A percentile compares a stretch with the other conserved stretches of the same genome.
Evolutionary conservation across 352 stramenopile species (phyloP).

Genomic region (Pythium rishiriense): DNA sequence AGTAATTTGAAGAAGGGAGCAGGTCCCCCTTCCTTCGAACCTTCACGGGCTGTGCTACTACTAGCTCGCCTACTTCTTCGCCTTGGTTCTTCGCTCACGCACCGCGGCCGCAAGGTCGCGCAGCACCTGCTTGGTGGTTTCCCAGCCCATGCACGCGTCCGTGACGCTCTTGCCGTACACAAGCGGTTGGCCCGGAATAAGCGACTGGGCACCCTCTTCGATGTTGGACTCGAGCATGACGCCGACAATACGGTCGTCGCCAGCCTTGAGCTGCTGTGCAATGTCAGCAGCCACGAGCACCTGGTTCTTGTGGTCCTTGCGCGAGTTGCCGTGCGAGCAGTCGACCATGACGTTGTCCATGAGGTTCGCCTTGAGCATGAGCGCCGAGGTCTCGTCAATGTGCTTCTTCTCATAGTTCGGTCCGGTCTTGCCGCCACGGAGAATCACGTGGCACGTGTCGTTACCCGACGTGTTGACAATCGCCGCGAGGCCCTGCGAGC

Average conservation of each 20-base stretch:
- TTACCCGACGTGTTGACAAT: slow-evolving; percentile 90
- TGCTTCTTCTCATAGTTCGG: slow-evolving; percentile 86
- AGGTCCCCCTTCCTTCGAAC: no score
- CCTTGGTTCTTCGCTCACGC: slow-evolving; percentile 65
- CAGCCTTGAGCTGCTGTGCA: slow-evolving; percentile 62
- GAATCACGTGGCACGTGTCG: slow-evolving; percentile 87
- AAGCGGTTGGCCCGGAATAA: slow-evolving; percentile 73
- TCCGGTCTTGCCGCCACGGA: slow-evolving; percentile 82
- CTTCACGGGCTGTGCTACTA: no score
- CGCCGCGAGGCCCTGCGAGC: slow-evolving; percentile 79
- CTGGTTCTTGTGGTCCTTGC: slow-evolving; percentile 90
- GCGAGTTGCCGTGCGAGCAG: slow-evolving; percentile 90
- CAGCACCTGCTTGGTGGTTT: slow-evolving; percentile 73
- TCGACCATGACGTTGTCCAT: slow-evolving; percentile 89
- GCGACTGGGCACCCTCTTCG: slow-evolving; percentile 74
- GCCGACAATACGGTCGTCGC: slow-evolving; percentile 79
- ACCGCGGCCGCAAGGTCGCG: slow-evolving; percentile 74
- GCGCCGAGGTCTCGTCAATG: slow-evolving; percentile 73
- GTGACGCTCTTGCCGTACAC: slow-evolving; percentile 91
- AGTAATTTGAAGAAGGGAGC: no score
- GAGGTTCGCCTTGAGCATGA: slow-evolving; percentile 86
- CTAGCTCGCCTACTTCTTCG: slow-evolving; percentile 33
- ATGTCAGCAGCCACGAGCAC: slow-evolving; percentile 71
- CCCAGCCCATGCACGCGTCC: slow-evolving; percentile 89
- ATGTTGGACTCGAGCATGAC: slow-evolving; percentile 92